A percentile compares a stretch with the other conserved stretches of the same genome.
These are phyloP conservation scores for Silene latifolia DNA, from an alignment of 148 eudicot genomes.

Conservation along the genomic window DNA sequence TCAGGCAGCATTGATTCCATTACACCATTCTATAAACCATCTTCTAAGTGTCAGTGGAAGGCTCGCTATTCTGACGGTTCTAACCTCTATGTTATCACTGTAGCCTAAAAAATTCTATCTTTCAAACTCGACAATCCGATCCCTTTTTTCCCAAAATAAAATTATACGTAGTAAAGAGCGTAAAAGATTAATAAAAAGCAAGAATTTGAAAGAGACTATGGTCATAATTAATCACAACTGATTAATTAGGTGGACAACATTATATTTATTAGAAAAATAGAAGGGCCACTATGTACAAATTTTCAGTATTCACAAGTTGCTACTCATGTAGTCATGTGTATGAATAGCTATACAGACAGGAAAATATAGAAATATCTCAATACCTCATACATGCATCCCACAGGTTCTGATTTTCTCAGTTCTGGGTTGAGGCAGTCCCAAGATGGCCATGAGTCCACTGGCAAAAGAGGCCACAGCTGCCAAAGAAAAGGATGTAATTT, in stretches of 20 bases:
- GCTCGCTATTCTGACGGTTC: constrained; percentile 8
- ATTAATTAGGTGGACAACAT: neutral
- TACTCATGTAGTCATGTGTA: constrained; percentile 22
- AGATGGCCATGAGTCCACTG: constrained; percentile 64
- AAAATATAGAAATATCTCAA: constrained; percentile 18
- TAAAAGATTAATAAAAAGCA: neutral
- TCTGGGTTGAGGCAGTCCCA: constrained; percentile 52
- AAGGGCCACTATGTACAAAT: constrained; percentile 24
- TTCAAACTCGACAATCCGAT: neutral
- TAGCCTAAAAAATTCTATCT: constrained; percentile 1
- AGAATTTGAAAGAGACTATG: neutral
- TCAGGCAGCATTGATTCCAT: constrained; percentile 20
- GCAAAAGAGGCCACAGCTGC: constrained; percentile 39
- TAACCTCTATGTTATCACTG: neutral
- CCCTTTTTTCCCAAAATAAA: too few species aligned
- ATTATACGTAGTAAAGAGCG: too few species aligned
- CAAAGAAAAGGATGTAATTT: neutral
- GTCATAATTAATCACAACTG: constrained; percentile 2
- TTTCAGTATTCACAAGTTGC: constrained; percentile 19
- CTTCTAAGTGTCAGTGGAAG: neutral
- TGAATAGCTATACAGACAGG: constrained; percentile 26
- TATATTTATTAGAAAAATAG: constrained; percentile 17
- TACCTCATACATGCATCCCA: constrained; percentile 44
- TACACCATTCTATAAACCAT: constrained; percentile 3
- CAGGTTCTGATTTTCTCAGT: constrained; percentile 43